phyloP scores from a whole-genome alignment of 805 yeast species.

The Candida xiaguanensis region DNA sequence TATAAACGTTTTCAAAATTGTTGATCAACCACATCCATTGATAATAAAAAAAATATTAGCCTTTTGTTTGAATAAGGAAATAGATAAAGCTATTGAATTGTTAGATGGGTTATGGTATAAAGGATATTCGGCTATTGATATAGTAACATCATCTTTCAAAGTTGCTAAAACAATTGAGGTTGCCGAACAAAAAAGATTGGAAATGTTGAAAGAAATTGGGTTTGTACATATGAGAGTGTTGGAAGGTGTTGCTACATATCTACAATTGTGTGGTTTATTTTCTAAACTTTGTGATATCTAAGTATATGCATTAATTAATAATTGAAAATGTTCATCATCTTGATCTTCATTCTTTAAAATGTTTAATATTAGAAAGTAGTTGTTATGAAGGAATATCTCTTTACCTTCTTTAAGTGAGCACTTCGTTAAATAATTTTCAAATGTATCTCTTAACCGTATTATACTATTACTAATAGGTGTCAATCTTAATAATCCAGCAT shows the following conservation, averaged over 20 bases:
- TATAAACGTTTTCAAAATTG: constrained; percentile 90
- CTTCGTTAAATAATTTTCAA: constrained; percentile 73
- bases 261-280: constrained; percentile 81
- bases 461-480: constrained; percentile 68
- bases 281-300: constrained; percentile 47
- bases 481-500: constrained; percentile 68
- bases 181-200: constrained; percentile 66
- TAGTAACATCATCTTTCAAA: constrained; percentile 83
- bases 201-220: constrained; percentile 82
- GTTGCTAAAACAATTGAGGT: constrained; percentile 77
- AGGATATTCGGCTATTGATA: constrained; percentile 92
- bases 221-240: constrained; percentile 86
- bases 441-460: constrained; percentile 69
- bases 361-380: constrained; percentile 60
- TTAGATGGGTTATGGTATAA: constrained; percentile 75
- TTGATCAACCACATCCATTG: constrained; percentile 94
- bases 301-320: constrained; percentile 37
- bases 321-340: constrained; percentile 36
- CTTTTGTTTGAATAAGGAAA: constrained; percentile 35
- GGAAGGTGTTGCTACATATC: constrained; percentile 86
- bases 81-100: constrained; percentile 64
- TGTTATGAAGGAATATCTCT: constrained; percentile 72
- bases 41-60: constrained; percentile 63
- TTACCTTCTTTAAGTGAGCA: constrained; percentile 50
- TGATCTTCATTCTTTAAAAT: constrained; percentile 46